Base-by-base conservation (phyloP, 257 asterid genomes). In the Cruciata laevipes region DNA sequence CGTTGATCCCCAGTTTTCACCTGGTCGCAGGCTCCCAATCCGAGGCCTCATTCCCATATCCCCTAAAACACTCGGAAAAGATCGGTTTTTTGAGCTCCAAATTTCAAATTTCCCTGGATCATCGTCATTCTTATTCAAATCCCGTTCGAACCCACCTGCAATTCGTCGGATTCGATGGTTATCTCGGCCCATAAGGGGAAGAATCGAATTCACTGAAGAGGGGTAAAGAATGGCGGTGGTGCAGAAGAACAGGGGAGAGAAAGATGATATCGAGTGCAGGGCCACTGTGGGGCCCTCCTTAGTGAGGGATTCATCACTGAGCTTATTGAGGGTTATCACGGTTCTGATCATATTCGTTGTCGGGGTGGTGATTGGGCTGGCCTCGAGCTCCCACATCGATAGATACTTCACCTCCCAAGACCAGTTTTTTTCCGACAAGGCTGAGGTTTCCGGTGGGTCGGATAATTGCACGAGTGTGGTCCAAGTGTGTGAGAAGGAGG, bases 351-450 rank as follows among this genome's bases (percentile, higher is more conserved):
- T 88, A 27, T 90, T 90, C 68, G 95, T 90, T 30, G 80, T 81
- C 40, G 99, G 99, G 18, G 86, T 94, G 76, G 95, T 90, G 64
- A 76, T 90, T 79, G 99, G 99, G 33, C 69, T 94, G 70, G 82
- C 84, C 68, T 88, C 93, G 31, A 90, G 96, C 73, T 88, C 97
- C 27, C 92, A 94, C 76, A 80, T 94, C 42, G 82, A 80, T 78
- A 77, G 85, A 61, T 94, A 80, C 73, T 81, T 94, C 42, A 85
- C 77, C 63, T 63, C 55, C 55, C 55, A 78, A 27, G 83, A 82
- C 51, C 84, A 83, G 73, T 79, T 61, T 31, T 62, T 51, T 49
- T 13, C 73, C 25, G 68, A 53, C 62, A 61, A 44, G 40, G 33
- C 21, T 23, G 16, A 20, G 3, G 21, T 21, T 5, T 55, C 58